These are phyloP conservation scores for Paecilomyces niveus DNA, from an alignment of 2,329 filamentous ascomycete genomes.

Conservation along the genomic window DNA sequence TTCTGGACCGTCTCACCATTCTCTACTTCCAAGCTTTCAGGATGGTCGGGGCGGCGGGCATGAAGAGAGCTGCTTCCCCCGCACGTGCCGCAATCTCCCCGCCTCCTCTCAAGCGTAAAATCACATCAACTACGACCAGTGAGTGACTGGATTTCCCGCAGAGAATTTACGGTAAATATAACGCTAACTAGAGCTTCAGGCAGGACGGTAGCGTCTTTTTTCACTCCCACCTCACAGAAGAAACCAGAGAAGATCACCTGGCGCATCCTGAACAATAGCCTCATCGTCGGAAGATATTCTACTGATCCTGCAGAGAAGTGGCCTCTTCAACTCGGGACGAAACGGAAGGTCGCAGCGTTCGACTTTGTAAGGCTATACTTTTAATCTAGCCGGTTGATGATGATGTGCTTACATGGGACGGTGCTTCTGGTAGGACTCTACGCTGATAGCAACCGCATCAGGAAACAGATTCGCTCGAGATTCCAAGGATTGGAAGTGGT, in stretches of 20 bases:
- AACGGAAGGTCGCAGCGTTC: slow-evolving; percentile 37
- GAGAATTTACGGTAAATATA: background rate
- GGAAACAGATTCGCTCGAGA: slow-evolving; percentile 70
- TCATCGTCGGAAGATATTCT: slow-evolving; percentile 68
- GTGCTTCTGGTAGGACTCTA: slow-evolving; percentile 62
- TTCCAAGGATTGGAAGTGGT: slow-evolving; percentile 89
- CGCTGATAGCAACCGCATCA: slow-evolving; percentile 71
- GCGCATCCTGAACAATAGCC: slow-evolving; percentile 57
- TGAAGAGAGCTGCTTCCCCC: slow-evolving; percentile 31
- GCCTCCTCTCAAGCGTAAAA: slow-evolving; percentile 49
- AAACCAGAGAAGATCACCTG: slow-evolving; percentile 68
- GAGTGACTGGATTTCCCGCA: slow-evolving; percentile 7
- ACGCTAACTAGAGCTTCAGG: slow-evolving; percentile 13
- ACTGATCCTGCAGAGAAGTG: slow-evolving; percentile 4
- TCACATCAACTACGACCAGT: slow-evolving; percentile 50
- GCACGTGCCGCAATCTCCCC: slow-evolving; percentile 45
- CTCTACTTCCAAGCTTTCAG: slow-evolving; percentile 9
- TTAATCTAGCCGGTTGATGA: background rate
- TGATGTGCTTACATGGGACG: background rate
- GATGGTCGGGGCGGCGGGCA: slow-evolving; percentile 19
- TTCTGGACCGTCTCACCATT: slow-evolving; percentile 2
- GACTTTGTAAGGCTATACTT: slow-evolving; percentile 31
- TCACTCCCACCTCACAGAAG: slow-evolving; percentile 80
- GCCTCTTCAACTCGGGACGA: slow-evolving; percentile 6
- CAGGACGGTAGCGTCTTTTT: slow-evolving; percentile 69